Base-by-base conservation (phyloP, 192 early-diverging fungal species). In the Geranomyces variabilis region DNA sequence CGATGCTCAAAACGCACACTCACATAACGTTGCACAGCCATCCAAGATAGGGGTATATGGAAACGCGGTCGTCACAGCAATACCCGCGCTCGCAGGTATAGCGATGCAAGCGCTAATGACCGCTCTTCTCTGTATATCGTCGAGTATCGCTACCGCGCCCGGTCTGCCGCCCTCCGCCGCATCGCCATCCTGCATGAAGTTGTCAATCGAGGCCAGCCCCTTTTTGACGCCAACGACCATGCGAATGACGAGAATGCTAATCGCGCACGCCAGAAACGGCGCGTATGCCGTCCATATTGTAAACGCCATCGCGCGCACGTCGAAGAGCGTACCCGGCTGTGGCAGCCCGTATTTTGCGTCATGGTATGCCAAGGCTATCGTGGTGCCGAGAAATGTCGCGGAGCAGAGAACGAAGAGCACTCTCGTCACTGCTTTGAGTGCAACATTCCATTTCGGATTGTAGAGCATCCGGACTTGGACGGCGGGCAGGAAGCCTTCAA, bases 21-120 rank as follows among this genome's bases (percentile, higher is more conserved):
- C 29, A 60, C 58, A 60, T 28, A 34, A 8, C 5, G 58, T 60
- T 5, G 58, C 17, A 26, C 6, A 28, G 3, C 5, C 58, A 29
- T 60, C 58, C 29, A 60, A 17, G 58, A 60, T 60, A 7, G 29
- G 21, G 1, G 58, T 29, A 29, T 60, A 60, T 29, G 58, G 58
- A 28, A 60, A 34, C 29, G 29, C 8, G 4, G 58, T 60, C 21
- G 58, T 7, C 3, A 19, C 31, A 5, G 28, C 58, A 4, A 60
- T 29, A 7, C 17, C 28, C 31, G 29, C 17, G 29, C 21, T 60
- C 17, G 31, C 31, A 60, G 58, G 58, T 3, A 60, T 30, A 2
- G 58, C 58, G 9, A 60, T 7, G 58, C 58, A 60, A 19, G 58
- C 29, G 58, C 21, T 31, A 17, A 4, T 1, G 3, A 60, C 24